Conservation (phyloP, 2,329 filamentous ascomycete genomes). For the Cladosporium sp. region DNA sequence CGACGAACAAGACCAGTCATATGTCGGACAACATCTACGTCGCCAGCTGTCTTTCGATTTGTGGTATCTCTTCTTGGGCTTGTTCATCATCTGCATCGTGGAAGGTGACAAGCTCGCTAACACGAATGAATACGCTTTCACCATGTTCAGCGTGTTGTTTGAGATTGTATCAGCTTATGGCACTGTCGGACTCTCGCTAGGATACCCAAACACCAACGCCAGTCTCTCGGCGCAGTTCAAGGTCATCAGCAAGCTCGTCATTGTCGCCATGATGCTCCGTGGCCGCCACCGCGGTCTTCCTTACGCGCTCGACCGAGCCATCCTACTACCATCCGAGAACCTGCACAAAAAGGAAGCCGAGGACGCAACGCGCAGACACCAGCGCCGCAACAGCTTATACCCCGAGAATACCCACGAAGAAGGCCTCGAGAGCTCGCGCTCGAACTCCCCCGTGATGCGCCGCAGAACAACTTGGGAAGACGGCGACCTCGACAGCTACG, state of each 20-base stretch:
- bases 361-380: conserved; percentile 35
- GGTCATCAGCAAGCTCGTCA: conserved; percentile 65
- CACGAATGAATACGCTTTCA: conserved; percentile 54
- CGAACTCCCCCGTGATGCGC: background rate
- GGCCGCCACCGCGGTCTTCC: conserved; percentile 66
- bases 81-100: conserved; percentile 88
- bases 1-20: conserved; percentile 66
- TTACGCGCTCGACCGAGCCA: conserved; percentile 68
- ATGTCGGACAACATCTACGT: conserved; percentile 87
- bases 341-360: conserved; percentile 60
- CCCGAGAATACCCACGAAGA: conserved; percentile 22
- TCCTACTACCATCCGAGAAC: conserved; percentile 66
- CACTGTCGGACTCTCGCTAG: conserved; percentile 87
- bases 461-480: conserved; percentile 27
- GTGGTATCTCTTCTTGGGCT: conserved; percentile 93
- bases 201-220: conserved; percentile 72
- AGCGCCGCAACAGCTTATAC: conserved; percentile 30
- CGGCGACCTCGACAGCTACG: conserved; percentile 31
- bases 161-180: conserved; percentile 90
- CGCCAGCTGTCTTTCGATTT: conserved; percentile 94
- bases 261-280: conserved; percentile 67
- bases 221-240: conserved; percentile 83
- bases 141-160: conserved; percentile 63
- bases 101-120: conserved; percentile 73
- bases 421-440: background rate